Percentiles rank a stretch among this genome's conserved stretches.
Evolutionary conservation across 164 flowering plant species (phyloP).

Genomic region (Euptelea pleiosperma): DNA sequence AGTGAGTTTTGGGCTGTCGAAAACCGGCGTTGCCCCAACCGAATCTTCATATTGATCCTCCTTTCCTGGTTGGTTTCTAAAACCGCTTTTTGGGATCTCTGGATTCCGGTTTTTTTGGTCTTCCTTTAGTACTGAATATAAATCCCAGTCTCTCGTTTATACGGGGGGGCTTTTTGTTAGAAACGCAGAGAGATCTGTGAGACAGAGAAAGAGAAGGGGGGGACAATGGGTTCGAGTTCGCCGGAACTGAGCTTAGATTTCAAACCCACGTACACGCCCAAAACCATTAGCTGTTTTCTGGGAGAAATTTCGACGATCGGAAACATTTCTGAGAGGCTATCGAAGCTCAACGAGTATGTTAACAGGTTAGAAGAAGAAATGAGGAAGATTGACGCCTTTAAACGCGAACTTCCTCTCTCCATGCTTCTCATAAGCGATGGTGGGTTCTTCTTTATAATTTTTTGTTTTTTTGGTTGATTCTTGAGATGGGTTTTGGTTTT

Average conservation of each 20-base stretch:
- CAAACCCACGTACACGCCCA: conserved; percentile 21
- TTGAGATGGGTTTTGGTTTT: conserved; percentile 11
- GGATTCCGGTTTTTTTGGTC: conserved; percentile 14
- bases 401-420: conserved; percentile 66
- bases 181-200: too few species aligned
- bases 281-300: conserved; percentile 30
- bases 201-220: background rate
- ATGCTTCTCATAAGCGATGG: conserved; percentile 57
- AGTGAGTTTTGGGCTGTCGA: background rate
- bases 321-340: conserved; percentile 20
- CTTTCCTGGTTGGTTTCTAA: conserved; percentile 8
- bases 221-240: conserved; percentile 19
- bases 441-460: conserved; percentile 16
- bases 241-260: conserved; percentile 46
- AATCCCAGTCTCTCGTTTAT: conserved; percentile 9
- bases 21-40: conserved; percentile 11
- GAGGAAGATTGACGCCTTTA: conserved; percentile 58
- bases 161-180: conserved; percentile 6
- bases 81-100: conserved; percentile 8
- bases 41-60: conserved; percentile 11
- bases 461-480: background rate
- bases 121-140: conserved; percentile 11
- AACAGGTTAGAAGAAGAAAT: conserved; percentile 46
- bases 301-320: conserved; percentile 26
- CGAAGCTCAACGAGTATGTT: conserved; percentile 34